phyloP scores from a whole-genome alignment of 169 alveolate species.

The Theileria equi region DNA sequence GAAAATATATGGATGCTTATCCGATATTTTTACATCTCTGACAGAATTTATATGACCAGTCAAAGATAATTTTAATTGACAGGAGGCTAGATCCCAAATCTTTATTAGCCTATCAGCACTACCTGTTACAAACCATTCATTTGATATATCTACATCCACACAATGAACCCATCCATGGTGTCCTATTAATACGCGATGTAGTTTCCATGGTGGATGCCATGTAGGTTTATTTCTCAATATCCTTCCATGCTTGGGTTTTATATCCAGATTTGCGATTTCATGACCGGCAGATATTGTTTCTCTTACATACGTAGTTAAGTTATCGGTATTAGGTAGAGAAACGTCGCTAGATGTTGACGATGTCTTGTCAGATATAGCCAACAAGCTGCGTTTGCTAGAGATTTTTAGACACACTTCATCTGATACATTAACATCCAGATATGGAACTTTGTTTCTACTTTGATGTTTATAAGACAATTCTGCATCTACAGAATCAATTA shows the following conservation, averaged over 20 bases:
- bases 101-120: slow-evolving; percentile 95
- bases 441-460: slow-evolving; percentile 11
- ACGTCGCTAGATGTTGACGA: slow-evolving; percentile 1
- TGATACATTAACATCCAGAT: slow-evolving; percentile 30
- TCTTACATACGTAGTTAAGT: slow-evolving; percentile 27
- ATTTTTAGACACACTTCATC: slow-evolving; percentile 33
- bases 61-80: slow-evolving; percentile 91
- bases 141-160: slow-evolving; percentile 93
- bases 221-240: slow-evolving; percentile 70
- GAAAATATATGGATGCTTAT: slow-evolving; percentile 95
- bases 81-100: slow-evolving; percentile 97
- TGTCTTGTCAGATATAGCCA: slow-evolving; percentile 24
- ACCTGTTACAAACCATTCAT: slow-evolving; percentile 95
- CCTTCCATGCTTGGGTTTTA: slow-evolving; percentile 59
- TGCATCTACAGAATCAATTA: slow-evolving; percentile 38
- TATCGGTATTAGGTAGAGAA: slow-evolving; percentile 14
- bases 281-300: slow-evolving; percentile 64
- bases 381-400: slow-evolving; percentile 13
- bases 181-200: slow-evolving; percentile 94
- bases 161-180: slow-evolving; percentile 99
- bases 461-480: slow-evolving; percentile 9
- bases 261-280: slow-evolving; percentile 64
- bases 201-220: slow-evolving; percentile 97
- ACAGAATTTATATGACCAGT: slow-evolving; percentile 97
- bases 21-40: slow-evolving; percentile 89